A percentile compares a stretch with the other conserved stretches of the same genome.
phyloP scores from a whole-genome alignment of 2,329 filamentous ascomycete genomes.

The Colletotrichum sublineola region DNA sequence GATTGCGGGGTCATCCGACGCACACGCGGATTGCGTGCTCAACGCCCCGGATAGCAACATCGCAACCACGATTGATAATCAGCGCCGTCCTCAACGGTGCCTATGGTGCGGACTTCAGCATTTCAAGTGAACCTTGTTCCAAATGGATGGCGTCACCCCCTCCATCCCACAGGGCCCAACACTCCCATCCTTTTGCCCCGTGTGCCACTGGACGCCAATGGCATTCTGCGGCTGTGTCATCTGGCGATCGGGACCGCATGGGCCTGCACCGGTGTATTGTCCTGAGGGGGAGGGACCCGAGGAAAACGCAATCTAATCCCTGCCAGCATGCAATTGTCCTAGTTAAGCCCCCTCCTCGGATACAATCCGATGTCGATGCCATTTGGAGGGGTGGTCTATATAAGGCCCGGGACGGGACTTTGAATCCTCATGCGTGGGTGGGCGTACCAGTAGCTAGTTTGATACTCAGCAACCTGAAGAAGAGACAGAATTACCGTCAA shows the following conservation, averaged over 20 bases:
- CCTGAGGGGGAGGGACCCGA: background rate
- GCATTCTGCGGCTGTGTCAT: background rate
- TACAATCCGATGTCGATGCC: conserved; percentile 15
- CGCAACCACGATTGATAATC: conserved; percentile 35
- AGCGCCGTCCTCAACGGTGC: background rate
- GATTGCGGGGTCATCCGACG: conserved; percentile 30
- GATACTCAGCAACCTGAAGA: background rate
- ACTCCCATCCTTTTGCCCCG: conserved; percentile 16
- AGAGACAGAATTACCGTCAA: conserved; percentile 4
- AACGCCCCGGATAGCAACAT: conserved; percentile 38
- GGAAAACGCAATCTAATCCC: conserved; percentile 62
- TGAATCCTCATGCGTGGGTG: background rate
- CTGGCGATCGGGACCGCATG: conserved; percentile 24
- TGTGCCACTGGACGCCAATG: conserved; percentile 22
- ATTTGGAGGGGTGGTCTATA: conserved; percentile 32
- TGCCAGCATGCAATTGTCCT: conserved; percentile 54
- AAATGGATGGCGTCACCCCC: conserved; percentile 37
- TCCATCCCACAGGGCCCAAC: conserved; percentile 1
- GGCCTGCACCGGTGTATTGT: background rate
- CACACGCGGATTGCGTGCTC: conserved; percentile 36
- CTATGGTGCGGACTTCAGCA: conserved; percentile 9
- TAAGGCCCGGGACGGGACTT: conserved; percentile 19
- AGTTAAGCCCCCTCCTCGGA: conserved; percentile 29
- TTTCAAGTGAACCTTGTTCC: background rate
- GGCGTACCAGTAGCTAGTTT: background rate